These are phyloP conservation scores for Colletotrichum filicis DNA, from an alignment of 2,329 filamentous ascomycete genomes.

Conservation along the genomic window DNA sequence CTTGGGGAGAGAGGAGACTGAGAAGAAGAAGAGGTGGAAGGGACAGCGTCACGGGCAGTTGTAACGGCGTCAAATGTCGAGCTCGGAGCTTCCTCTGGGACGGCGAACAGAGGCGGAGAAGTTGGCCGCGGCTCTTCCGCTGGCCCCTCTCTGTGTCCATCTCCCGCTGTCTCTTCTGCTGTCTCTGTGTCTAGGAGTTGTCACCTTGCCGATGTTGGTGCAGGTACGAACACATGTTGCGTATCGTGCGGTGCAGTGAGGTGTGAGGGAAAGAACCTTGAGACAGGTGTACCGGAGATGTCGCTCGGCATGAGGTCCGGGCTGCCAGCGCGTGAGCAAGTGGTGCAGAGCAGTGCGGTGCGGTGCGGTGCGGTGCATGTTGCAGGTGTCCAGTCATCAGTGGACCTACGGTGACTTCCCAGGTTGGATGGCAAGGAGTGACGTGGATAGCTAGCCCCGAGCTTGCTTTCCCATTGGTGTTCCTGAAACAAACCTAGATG, in stretches of 20 bases:
- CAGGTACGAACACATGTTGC: not conserved
- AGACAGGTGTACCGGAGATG: not conserved
- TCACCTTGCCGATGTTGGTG: not conserved
- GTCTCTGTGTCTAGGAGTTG: not conserved
- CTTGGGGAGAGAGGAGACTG: not conserved
- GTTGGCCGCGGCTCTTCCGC: not conserved
- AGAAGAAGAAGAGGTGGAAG: not conserved
- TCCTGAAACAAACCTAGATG: constrained; percentile 35
- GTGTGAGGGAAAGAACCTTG: no score
- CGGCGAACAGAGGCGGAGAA: not conserved
- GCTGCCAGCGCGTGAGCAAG: not conserved
- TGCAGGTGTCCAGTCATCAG: not conserved
- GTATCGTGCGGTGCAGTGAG: no score
- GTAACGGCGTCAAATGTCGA: constrained; percentile 18
- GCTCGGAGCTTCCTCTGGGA: not conserved
- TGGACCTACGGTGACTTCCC: not conserved
- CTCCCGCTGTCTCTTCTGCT: not conserved
- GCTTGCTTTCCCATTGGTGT: constrained; percentile 34
- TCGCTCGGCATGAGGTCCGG: not conserved
- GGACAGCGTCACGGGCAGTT: not conserved
- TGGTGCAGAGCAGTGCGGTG: not conserved
- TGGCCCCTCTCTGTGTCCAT: not conserved
- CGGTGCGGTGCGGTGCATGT: not conserved
- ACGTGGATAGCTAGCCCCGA: constrained; percentile 31
- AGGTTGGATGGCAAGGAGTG: constrained; percentile 14